phyloP scores from a whole-genome alignment of 306 rosid genomes.

The Mimosa bimucronata region DNA sequence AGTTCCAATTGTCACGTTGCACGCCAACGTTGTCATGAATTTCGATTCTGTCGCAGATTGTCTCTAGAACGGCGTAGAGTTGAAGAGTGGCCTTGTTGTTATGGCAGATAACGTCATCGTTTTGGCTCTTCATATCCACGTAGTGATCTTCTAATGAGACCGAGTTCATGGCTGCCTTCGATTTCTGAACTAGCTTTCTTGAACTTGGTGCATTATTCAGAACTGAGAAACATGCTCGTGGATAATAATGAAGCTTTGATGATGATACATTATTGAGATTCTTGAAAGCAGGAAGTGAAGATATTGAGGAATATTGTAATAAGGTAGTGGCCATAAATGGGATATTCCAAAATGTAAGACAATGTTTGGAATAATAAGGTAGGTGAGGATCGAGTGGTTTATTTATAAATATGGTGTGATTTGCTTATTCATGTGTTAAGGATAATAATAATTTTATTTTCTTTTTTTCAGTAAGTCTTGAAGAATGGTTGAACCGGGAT shows the following conservation, averaged over 20 bases:
- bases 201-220: constrained; percentile 14
- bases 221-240: constrained; percentile 27
- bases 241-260: constrained; percentile 41
- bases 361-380: too few relatives aligned
- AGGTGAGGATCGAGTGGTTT: too few relatives aligned
- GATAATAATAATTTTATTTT: too few relatives aligned
- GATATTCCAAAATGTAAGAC: not conserved
- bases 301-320: not conserved
- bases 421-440: too few relatives aligned
- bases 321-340: not conserved
- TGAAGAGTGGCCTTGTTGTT: constrained; percentile 27
- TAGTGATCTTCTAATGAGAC: not conserved
- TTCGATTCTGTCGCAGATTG: constrained; percentile 62
- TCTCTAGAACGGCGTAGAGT: constrained; percentile 60
- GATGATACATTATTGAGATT: not conserved
- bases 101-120: not conserved
- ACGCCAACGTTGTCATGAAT: constrained; percentile 65
- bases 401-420: too few relatives aligned
- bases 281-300: constrained; percentile 32
- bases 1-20: constrained; percentile 73
- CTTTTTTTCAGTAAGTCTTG: too few relatives aligned
- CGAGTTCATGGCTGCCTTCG: constrained; percentile 20
- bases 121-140: not conserved
- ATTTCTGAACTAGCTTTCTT: constrained; percentile 27
- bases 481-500: too few relatives aligned